A percentile compares a stretch with the other conserved stretches of the same genome.
These are phyloP conservation scores for Leptodermis oblonga DNA, from an alignment of 257 asterid species.

Conservation along the genomic window DNA sequence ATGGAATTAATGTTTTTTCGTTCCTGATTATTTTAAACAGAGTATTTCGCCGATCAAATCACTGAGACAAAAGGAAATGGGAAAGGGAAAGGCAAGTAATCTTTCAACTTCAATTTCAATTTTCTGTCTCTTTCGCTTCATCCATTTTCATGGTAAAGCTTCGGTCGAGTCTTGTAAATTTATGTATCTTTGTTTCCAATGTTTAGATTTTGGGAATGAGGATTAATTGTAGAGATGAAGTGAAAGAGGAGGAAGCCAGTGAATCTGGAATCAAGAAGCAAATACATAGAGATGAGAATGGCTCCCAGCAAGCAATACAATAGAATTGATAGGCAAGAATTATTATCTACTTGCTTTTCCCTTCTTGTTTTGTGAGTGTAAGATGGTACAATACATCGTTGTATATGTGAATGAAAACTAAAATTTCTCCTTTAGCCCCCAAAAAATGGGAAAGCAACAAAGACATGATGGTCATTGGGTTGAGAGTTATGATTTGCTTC, in stretches of 20 bases:
- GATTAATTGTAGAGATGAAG: slow-evolving; percentile 3
- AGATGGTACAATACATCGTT: slow-evolving; percentile 10
- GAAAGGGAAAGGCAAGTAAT: slow-evolving; percentile 36
- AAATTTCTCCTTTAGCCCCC: not conserved
- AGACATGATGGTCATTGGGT: not conserved
- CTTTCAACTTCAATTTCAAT: not conserved
- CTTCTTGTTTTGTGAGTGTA: not conserved
- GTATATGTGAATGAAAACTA: slow-evolving; percentile 10
- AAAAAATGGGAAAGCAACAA: not conserved
- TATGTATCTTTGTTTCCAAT: not conserved
- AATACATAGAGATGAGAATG: not conserved
- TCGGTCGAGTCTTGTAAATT: not conserved
- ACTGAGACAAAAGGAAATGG: slow-evolving; percentile 54
- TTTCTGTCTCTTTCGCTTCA: not conserved
- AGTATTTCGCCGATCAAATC: slow-evolving; percentile 54
- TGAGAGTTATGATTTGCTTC: too few relatives aligned
- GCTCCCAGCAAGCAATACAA: not conserved
- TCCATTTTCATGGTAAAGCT: not conserved
- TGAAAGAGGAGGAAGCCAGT: not conserved
- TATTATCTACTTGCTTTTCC: not conserved
- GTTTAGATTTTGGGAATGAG: not conserved
- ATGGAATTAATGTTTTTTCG: not conserved
- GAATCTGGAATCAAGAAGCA: slow-evolving; percentile 1
- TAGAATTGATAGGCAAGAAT: not conserved
- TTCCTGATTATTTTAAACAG: slow-evolving; percentile 15